These are phyloP conservation scores for Prunus mume DNA, from an alignment of 306 rosid species.

Conservation along the genomic window DNA sequence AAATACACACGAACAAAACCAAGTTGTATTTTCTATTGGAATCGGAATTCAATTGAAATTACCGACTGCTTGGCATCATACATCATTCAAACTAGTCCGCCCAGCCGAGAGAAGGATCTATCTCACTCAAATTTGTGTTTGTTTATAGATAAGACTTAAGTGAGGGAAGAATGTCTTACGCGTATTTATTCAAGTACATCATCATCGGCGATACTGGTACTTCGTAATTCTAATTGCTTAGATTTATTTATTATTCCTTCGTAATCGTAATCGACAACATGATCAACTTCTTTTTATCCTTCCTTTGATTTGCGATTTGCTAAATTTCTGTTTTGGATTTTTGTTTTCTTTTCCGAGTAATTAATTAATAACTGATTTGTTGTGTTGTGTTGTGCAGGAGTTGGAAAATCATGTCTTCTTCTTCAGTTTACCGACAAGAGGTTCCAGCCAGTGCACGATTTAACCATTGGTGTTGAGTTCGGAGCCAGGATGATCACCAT, in stretches of 20 bases:
- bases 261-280: too few species aligned
- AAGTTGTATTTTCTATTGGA: not conserved
- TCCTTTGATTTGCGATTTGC: not conserved
- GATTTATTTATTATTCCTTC: not conserved
- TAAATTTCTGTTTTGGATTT: not conserved
- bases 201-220: slow-evolving; percentile 98
- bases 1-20: not conserved
- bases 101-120: not conserved
- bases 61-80: too few species aligned
- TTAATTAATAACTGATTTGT: not conserved
- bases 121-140: not conserved
- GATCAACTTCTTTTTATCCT: not conserved
- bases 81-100: too few species aligned
- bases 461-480: slow-evolving; percentile 96
- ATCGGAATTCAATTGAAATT: not conserved
- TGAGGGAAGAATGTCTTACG: slow-evolving; percentile 64
- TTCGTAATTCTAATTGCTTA: not conserved
- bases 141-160: not conserved
- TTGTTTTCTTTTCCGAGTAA: not conserved
- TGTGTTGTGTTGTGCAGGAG: slow-evolving; percentile 52
- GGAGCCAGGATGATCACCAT: slow-evolving; percentile 98
- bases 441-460: slow-evolving; percentile 94
- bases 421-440: slow-evolving; percentile 98
- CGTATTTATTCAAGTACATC: slow-evolving; percentile 95
- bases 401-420: slow-evolving; percentile 95